Percentiles rank a stretch among this genome's conserved stretches.
These are phyloP conservation scores for Hypoxylon sp. DNA, from an alignment of 2,329 filamentous ascomycete species.

Conservation along the genomic window DNA sequence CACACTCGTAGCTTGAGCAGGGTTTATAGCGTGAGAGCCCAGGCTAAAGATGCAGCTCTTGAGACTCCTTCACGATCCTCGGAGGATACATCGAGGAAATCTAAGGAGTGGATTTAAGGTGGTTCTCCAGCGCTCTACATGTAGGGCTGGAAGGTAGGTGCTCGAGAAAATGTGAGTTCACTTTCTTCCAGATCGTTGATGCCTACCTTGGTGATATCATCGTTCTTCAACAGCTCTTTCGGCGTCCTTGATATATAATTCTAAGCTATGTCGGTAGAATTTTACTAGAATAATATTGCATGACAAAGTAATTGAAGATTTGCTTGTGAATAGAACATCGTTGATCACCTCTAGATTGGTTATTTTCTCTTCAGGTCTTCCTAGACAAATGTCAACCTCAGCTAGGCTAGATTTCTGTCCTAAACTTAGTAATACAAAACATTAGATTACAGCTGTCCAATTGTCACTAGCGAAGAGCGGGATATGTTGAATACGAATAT, in stretches of 20 bases:
- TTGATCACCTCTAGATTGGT: neutral
- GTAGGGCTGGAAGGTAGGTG: neutral
- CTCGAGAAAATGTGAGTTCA: conserved; percentile 3
- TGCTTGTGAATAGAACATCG: neutral
- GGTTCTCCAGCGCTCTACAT: neutral
- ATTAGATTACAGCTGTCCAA: too few species aligned
- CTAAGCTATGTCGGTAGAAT: neutral
- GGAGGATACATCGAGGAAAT: neutral
- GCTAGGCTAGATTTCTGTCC: too few species aligned
- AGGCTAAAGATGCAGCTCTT: neutral
- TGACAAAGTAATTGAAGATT: too few species aligned
- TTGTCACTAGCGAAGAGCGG: too few species aligned
- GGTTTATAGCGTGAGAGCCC: neutral
- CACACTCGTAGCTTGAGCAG: neutral
- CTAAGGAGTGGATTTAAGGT: neutral
- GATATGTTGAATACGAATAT: too few species aligned
- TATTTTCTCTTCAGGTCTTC: neutral
- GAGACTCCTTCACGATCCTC: neutral
- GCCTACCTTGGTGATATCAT: too few species aligned
- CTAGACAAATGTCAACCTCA: too few species aligned
- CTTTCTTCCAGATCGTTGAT: neutral
- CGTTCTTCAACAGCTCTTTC: neutral
- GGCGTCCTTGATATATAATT: neutral
- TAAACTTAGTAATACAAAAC: too few species aligned
- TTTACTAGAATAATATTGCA: neutral